Evolutionary conservation across 352 stramenopile species (phyloP), one percentile per base, ranked within the genome.

Genomic region (Plasmopara muralis): DNA sequence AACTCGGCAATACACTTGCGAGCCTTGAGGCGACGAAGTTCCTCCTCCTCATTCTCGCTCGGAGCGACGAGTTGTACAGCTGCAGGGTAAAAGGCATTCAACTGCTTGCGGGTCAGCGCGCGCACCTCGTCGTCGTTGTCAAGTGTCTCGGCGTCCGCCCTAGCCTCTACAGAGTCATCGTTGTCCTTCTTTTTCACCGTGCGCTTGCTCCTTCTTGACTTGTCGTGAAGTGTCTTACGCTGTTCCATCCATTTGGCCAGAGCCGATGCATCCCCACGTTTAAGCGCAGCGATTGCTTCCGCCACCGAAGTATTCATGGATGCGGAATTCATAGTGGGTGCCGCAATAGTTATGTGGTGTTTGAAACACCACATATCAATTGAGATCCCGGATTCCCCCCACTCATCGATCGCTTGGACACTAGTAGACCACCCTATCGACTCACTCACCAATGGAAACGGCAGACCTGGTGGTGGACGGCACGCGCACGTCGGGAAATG

Each of bases 401-500:
- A 45, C 42, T 57, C 47, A 61, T 53, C 43, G 60, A 70, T 70
- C 46, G 57, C 60, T 70, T 70, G 62, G 62, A 60, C 62, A 41
- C 41, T 20, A 48, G 64, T 41, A 53, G 68, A 63, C 48, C 46
- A 28, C n/a, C n/a, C n/a, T n/a, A 57, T 30, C 30, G 31, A 42
- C 40, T 20, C 39, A 48, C 35, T 35, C 18, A 37, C 68, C 16
- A 4, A 81, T 82, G 72, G 72, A 84, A 60, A 88, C 77, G 43
- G 69, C 78, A 40, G 83, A 94, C 64, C 69, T 92, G n/a, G 82
- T 94, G 42, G 83, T 96, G 49, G 84, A 96, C 65, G 88, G 89
- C 55, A 92, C 83, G 66, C 81, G 88, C 55, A 94, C 87, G 63
- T 92, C 89, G 43, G 90, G 90, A 63, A 89, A 96, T 66, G 92